phyloP scores from a whole-genome alignment of 345 rosid species.

The Populus tremula region DNA sequence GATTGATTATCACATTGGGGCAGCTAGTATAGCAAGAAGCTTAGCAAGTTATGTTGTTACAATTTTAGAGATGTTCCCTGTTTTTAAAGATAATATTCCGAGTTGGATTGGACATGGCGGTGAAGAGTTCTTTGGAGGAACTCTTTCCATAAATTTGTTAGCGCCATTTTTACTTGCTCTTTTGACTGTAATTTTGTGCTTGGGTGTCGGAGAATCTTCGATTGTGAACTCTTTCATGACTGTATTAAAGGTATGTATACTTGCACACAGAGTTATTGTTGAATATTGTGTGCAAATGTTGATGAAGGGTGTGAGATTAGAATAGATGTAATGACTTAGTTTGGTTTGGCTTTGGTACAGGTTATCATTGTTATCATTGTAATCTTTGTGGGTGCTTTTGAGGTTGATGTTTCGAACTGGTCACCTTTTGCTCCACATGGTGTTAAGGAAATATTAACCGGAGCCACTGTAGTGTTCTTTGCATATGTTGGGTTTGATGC shows the following conservation, averaged over 20 bases:
- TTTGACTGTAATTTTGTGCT: slow-evolving; percentile 66
- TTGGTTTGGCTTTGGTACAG: slow-evolving; percentile 37
- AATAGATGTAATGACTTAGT: neutral
- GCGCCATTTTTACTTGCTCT: slow-evolving; percentile 72
- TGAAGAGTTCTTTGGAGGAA: slow-evolving; percentile 71
- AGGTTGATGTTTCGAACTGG: slow-evolving; percentile 87
- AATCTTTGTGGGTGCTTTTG: slow-evolving; percentile 71
- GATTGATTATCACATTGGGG: slow-evolving; percentile 95
- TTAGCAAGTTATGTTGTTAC: slow-evolving; percentile 76
- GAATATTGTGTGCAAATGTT: neutral
- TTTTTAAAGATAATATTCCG: slow-evolving; percentile 58
- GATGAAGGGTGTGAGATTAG: neutral
- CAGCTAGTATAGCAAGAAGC: slow-evolving; percentile 95
- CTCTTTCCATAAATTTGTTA: slow-evolving; percentile 70
- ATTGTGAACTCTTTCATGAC: slow-evolving; percentile 77
- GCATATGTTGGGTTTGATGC: slow-evolving; percentile 99
- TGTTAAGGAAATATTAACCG: slow-evolving; percentile 66
- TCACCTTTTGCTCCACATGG: slow-evolving; percentile 92
- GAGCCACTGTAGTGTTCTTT: slow-evolving; percentile 92
- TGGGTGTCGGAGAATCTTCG: slow-evolving; percentile 85
- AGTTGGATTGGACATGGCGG: slow-evolving; percentile 85
- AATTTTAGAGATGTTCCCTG: slow-evolving; percentile 68
- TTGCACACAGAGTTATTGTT: neutral
- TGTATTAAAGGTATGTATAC: slow-evolving; percentile 51
- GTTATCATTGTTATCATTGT: slow-evolving; percentile 76